phyloP scores from a whole-genome alignment of 2,329 filamentous ascomycete species.

The Calonectria pseudoturangicola region DNA sequence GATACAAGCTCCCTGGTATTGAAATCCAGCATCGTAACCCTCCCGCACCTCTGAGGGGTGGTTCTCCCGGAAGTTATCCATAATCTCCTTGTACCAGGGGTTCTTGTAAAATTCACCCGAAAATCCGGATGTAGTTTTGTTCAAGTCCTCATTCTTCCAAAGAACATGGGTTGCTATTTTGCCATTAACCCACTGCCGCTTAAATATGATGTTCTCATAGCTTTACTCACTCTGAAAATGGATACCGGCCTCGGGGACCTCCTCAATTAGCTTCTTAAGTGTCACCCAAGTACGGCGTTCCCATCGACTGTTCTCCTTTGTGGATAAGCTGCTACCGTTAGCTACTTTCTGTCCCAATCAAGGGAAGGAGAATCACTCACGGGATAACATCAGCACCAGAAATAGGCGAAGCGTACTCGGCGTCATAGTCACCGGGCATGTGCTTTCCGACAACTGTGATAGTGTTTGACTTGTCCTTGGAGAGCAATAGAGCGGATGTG shows the following conservation, averaged over 20 bases:
- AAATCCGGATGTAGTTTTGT: conserved; percentile 60
- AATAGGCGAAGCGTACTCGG: conserved; percentile 93
- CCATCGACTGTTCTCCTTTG: conserved; percentile 68
- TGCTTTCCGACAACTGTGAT: conserved; percentile 88
- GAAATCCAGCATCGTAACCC: conserved; percentile 82
- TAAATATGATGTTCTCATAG: rapidly evolving
- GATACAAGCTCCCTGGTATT: conserved; percentile 91
- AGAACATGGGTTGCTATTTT: conserved; percentile 67
- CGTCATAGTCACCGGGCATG: conserved; percentile 94
- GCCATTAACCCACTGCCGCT: conserved; percentile 29
- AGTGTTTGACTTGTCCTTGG: conserved; percentile 64
- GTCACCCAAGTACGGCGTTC: conserved; percentile 80
- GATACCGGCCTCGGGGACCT: conserved; percentile 85
- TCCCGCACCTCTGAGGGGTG: conserved; percentile 73
- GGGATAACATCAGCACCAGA: conserved; percentile 88
- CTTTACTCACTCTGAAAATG: conserved; percentile 80
- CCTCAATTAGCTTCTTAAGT: conserved; percentile 74
- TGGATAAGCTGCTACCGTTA: conserved; percentile 64
- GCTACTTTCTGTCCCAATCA: neutral
- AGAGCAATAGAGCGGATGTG: conserved; percentile 69
- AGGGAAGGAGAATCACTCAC: conserved; percentile 65
- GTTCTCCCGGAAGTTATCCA: conserved; percentile 82
- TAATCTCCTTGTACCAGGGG: conserved; percentile 84
- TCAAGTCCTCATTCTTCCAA: conserved; percentile 78
- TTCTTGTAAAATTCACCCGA: conserved; percentile 79